phyloP scores from a whole-genome alignment of 495 filamentous ascomycete genomes.

The Bacidia rubella region DNA sequence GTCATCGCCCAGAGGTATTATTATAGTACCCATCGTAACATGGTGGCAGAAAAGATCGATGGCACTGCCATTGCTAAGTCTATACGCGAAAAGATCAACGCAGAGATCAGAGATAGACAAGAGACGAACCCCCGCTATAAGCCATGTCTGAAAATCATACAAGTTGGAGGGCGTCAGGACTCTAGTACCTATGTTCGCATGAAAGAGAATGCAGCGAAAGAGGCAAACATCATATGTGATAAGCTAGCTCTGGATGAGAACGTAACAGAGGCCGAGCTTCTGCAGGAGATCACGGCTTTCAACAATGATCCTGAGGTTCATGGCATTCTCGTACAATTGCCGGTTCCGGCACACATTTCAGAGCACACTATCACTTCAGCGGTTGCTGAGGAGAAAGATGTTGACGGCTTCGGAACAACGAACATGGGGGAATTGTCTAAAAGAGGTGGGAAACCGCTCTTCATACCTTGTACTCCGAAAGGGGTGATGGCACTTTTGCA shows the following conservation, averaged over 20 bases:
- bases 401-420: slow-evolving; percentile 85
- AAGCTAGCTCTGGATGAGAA: slow-evolving; percentile 68
- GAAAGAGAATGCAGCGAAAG: slow-evolving; percentile 94
- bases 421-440: slow-evolving; percentile 97
- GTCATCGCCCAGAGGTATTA: slow-evolving; percentile 23
- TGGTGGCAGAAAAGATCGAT: slow-evolving; percentile 87
- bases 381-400: slow-evolving; percentile 88
- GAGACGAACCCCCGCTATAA: slow-evolving; percentile 70
- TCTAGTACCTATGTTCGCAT: slow-evolving; percentile 99
- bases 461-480: slow-evolving; percentile 89
- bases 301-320: slow-evolving; percentile 83
- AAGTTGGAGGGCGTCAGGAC: slow-evolving; percentile 86
- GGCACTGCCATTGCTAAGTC: slow-evolving; percentile 85
- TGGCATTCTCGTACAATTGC: slow-evolving; percentile 88
- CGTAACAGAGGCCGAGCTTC: slow-evolving; percentile 71
- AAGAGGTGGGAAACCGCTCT: slow-evolving; percentile 73
- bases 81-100: slow-evolving; percentile 66
- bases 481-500: slow-evolving; percentile 87
- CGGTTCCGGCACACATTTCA: slow-evolving; percentile 74
- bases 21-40: slow-evolving; percentile 39
- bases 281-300: slow-evolving; percentile 63
- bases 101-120: slow-evolving; percentile 70
- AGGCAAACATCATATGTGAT: slow-evolving; percentile 83
- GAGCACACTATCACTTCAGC: slow-evolving; percentile 82
- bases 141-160: slow-evolving; percentile 81